Base-by-base conservation (phyloP, 257 asterid species). In the Solanum stenotomum region DNA sequence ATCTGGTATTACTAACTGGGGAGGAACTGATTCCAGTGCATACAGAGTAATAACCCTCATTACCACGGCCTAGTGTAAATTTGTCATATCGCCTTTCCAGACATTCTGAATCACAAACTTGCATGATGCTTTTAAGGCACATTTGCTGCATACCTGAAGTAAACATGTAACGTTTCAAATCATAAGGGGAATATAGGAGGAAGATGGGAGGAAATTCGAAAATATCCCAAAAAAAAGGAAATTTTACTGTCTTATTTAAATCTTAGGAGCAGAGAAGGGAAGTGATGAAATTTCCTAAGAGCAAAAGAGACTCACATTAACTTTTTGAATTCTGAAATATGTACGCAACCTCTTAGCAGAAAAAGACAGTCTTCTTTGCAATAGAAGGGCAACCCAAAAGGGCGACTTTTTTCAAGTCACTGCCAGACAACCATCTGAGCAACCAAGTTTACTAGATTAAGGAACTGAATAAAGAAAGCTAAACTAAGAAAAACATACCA, bases 401-500 rank as follows among this genome's bases (percentile, higher is more conserved):
- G 46, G 98, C 98, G 84, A 96, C 91, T 76, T 81, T 91, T 90
- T 94, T 95, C 91, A 96, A 92, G 92, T 95, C 97, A 88, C 96
- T 92, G 52, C 95, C 98, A 13, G 98, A 95, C 88, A 95, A 89
- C 99, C 98, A 94, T 93, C 98, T 96, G 94, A 46, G 42, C 42
- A 61, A 87, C 87, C 79, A 88, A 90, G 59, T 81, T 74, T 78
- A 89, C 74, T 87, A 91, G 84, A 88, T 88, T 84, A 76, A 75
- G 42, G 78, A 82, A 42, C 81, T 70, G 42, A 56, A 74, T 31
- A 49, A 78, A 29, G 27, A 61, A 74, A 67, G 35, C 42, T 31
- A 87, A 44, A 20, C 40, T 70, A 40, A 38, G 44, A 63, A 85
- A 40, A 37, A 3, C 5, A 15, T 25, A 37, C 68, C n/a, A 12